Evolutionary conservation across 2,329 filamentous ascomycete species (phyloP).

Genomic region (Tolypocladium tundrense): DNA sequence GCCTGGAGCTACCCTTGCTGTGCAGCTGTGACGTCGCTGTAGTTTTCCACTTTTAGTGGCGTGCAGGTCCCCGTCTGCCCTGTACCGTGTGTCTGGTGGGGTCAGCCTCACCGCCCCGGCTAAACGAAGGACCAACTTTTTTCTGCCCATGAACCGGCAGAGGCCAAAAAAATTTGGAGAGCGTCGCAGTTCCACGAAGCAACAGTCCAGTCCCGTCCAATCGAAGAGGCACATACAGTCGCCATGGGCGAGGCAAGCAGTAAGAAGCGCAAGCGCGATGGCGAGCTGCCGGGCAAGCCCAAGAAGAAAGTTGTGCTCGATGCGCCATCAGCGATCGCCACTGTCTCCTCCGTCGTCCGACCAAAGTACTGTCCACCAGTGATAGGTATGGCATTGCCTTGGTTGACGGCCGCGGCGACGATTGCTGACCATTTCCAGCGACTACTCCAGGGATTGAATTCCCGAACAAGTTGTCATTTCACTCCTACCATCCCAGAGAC

Average conservation of each 20-base stretch:
- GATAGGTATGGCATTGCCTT: slow-evolving; percentile 31
- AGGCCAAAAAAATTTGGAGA: slow-evolving; percentile 17
- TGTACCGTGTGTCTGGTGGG: slow-evolving; percentile 5
- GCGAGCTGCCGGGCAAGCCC: slow-evolving; percentile 27
- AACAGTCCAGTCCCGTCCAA: background rate
- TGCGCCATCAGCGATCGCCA: slow-evolving; percentile 26
- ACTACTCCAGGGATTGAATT: slow-evolving; percentile 25
- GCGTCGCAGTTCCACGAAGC: slow-evolving; percentile 10
- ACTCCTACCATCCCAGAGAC: slow-evolving; percentile 35
- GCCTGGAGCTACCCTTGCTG: background rate
- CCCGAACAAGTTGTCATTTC: slow-evolving; percentile 28
- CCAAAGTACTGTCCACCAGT: slow-evolving; percentile 40
- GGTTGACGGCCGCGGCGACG: background rate
- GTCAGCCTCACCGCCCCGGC: slow-evolving; percentile 13
- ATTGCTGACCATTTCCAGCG: slow-evolving; percentile 16
- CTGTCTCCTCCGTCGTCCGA: slow-evolving; percentile 34
- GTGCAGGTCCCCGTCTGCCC: background rate
- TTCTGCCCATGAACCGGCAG: slow-evolving; percentile 11
- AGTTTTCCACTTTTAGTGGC: background rate
- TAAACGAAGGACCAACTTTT: slow-evolving; percentile 11
- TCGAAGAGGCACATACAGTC: background rate
- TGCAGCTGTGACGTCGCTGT: background rate
- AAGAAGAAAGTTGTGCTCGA: slow-evolving; percentile 44
- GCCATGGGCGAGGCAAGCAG: slow-evolving; percentile 27
- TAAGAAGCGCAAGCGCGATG: slow-evolving; percentile 45